Evolutionary conservation across 306 rosid genomes (phyloP).

Genomic region (Astragalus membranaceus): DNA sequence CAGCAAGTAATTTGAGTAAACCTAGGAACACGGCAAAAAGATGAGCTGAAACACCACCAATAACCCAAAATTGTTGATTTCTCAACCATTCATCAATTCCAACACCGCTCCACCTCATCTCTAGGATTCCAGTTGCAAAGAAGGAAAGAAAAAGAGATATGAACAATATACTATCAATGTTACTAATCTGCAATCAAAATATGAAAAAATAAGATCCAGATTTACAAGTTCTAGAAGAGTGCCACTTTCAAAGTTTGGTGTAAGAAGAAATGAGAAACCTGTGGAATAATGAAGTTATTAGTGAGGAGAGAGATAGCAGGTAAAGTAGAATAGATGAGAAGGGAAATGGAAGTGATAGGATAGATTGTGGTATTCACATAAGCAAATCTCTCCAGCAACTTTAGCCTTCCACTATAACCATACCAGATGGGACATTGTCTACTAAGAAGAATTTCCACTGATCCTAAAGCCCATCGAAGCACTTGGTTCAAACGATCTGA

Average conservation of each 20-base stretch:
- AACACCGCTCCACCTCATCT: slow-evolving; percentile 99
- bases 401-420: slow-evolving; percentile 86
- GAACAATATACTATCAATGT: slow-evolving; percentile 94
- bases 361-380: slow-evolving; percentile 96
- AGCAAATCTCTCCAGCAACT: slow-evolving; percentile 92
- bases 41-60: slow-evolving; percentile 94
- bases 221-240: slow-evolving; percentile 5
- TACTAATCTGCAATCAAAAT: slow-evolving; percentile 71
- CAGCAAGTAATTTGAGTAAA: slow-evolving; percentile 91
- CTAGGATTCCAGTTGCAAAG: slow-evolving; percentile 93
- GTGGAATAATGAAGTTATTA: slow-evolving; percentile 95
- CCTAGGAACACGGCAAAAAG: slow-evolving; percentile 94
- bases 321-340: slow-evolving; percentile 81
- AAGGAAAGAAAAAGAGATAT: slow-evolving; percentile 91
- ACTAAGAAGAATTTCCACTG: slow-evolving; percentile 91
- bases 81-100: slow-evolving; percentile 99
- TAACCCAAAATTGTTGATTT: slow-evolving; percentile 97
- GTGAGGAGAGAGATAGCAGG: slow-evolving; percentile 96
- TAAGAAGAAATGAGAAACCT: slow-evolving; percentile 46
- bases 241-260: neutral
- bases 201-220: neutral
- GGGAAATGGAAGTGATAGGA: slow-evolving; percentile 88
- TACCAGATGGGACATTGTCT: slow-evolving; percentile 98
- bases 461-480: slow-evolving; percentile 95
- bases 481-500: slow-evolving; percentile 98